Evolutionary conservation across 2,329 filamentous ascomycete genomes (phyloP).

Genomic region (Paecilomyces niveus): DNA sequence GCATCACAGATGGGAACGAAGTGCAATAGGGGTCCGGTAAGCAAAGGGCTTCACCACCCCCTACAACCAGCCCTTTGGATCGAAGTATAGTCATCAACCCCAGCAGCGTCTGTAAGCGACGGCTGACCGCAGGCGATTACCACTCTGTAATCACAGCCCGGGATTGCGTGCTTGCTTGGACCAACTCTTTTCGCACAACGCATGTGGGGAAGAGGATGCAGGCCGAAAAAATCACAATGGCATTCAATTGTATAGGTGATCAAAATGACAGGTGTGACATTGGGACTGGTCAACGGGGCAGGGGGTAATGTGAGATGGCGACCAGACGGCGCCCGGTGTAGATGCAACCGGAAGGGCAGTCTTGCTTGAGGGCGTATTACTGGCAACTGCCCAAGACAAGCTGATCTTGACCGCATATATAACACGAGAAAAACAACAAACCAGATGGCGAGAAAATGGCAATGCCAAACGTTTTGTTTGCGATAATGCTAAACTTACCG

Average conservation of each 20-base stretch:
- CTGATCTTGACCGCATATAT: background rate
- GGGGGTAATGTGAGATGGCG: background rate
- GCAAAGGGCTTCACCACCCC: background rate
- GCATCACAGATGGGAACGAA: background rate
- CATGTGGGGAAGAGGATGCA: background rate
- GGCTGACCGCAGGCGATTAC: conserved; percentile 12
- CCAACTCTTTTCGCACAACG: background rate
- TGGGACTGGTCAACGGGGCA: background rate
- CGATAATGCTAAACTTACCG: conserved; percentile 26
- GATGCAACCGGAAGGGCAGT: background rate
- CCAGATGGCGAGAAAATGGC: conserved; percentile 22
- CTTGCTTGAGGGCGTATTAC: background rate
- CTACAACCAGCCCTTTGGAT: background rate
- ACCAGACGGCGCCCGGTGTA: background rate
- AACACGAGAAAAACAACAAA: conserved; percentile 13
- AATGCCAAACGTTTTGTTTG: conserved; percentile 25
- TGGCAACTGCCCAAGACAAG: background rate
- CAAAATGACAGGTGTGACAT: background rate
- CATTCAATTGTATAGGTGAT: background rate
- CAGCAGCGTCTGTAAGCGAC: conserved; percentile 9
- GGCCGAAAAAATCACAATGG: background rate
- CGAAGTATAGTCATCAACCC: background rate
- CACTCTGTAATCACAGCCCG: conserved; percentile 20
- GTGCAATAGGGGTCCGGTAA: background rate
- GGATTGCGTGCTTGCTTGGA: conserved; percentile 29